These are phyloP conservation scores for Leucocoprinus sp. DNA, from an alignment of 768 basidiomycete genomes.

Conservation along the genomic window DNA sequence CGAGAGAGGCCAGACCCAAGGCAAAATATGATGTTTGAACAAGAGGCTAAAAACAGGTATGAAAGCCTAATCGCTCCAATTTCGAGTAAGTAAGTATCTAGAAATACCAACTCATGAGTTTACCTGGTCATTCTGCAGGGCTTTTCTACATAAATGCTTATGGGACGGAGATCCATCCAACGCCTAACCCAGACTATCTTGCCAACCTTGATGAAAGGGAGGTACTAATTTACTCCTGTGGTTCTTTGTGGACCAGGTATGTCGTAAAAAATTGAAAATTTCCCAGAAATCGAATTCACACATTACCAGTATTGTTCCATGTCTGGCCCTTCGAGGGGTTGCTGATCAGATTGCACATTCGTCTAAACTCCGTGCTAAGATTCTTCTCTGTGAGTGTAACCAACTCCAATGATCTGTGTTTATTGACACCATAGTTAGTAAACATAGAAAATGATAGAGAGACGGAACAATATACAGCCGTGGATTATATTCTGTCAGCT, in stretches of 20 bases:
- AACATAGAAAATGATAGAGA: slow-evolving; percentile 87
- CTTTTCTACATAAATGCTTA: slow-evolving; percentile 88
- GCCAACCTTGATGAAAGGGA: slow-evolving; percentile 50
- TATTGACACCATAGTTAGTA: slow-evolving; percentile 37
- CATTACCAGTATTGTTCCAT: slow-evolving; percentile 73
- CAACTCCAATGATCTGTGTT: neutral
- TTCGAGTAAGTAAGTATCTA: slow-evolving; percentile 36
- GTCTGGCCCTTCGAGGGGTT: slow-evolving; percentile 77
- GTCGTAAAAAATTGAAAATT: slow-evolving; percentile 8
- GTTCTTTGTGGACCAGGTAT: slow-evolving; percentile 90
- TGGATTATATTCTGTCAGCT: slow-evolving; percentile 71
- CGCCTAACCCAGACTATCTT: slow-evolving; percentile 78
- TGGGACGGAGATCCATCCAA: slow-evolving; percentile 86
- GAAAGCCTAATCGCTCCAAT: slow-evolving; percentile 56
- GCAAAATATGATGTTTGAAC: slow-evolving; percentile 62
- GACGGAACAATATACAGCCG: slow-evolving; percentile 76
- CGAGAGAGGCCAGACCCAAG: slow-evolving; percentile 36
- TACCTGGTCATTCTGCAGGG: slow-evolving; percentile 30
- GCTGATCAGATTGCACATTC: slow-evolving; percentile 73
- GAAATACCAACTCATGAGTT: neutral
- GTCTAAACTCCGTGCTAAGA: slow-evolving; percentile 61
- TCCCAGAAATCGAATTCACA: neutral
- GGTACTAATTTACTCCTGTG: slow-evolving; percentile 84
- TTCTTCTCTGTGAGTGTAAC: slow-evolving; percentile 63
- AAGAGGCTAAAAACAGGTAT: slow-evolving; percentile 42